Conservation (phyloP, 2,329 filamentous ascomycete species). For the Colletotrichum ledebouriae region DNA sequence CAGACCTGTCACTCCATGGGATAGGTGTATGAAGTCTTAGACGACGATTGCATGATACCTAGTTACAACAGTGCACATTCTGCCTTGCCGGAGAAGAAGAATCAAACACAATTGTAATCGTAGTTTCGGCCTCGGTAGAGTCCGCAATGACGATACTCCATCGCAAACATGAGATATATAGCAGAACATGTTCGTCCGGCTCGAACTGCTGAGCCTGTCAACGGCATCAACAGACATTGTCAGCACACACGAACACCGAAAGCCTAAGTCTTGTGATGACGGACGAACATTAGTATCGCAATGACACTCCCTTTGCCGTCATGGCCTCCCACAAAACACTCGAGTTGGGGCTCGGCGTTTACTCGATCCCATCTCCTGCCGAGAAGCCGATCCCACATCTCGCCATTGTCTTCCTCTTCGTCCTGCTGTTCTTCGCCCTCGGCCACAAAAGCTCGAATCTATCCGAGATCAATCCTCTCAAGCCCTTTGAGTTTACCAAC, state of each 20-base stretch:
- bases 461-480: neutral
- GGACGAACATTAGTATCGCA: neutral
- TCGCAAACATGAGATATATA: slow-evolving; percentile 9
- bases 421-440: slow-evolving; percentile 14
- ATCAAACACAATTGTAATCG: neutral
- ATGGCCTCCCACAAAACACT: slow-evolving; percentile 18
- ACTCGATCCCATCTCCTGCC: slow-evolving; percentile 26
- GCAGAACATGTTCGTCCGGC: slow-evolving; percentile 3
- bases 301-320: neutral
- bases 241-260: neutral
- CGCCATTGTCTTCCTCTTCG: slow-evolving; percentile 11
- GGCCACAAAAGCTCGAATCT: slow-evolving; percentile 10
- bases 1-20: too few species aligned
- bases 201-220: neutral
- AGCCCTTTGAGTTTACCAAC: slow-evolving; percentile 14
- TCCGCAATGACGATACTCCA: neutral
- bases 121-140: slow-evolving; percentile 9
- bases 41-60: neutral
- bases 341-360: slow-evolving; percentile 12
- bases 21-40: neutral
- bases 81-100: neutral
- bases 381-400: slow-evolving; percentile 25
- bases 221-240: neutral
- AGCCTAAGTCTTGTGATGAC: neutral
- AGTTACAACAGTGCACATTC: neutral